These are phyloP conservation scores for Xylaria sp. DNA, from an alignment of 2,329 filamentous ascomycete genomes.

Conservation along the genomic window DNA sequence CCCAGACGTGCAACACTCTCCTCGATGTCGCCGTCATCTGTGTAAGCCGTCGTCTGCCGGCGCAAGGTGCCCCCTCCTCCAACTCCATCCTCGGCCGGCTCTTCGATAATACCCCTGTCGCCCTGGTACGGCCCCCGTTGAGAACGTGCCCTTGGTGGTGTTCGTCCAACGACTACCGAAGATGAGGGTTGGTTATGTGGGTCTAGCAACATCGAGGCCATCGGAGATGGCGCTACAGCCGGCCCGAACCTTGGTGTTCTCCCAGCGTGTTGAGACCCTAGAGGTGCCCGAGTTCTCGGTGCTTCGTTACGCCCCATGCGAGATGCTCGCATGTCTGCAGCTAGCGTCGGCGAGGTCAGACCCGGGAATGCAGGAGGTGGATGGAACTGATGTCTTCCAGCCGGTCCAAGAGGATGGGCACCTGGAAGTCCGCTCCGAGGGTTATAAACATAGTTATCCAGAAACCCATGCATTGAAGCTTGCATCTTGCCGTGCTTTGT, in stretches of 20 bases:
- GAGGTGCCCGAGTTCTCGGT: conserved; percentile 55
- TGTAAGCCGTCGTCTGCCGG: conserved; percentile 58
- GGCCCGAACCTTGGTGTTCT: conserved; percentile 60
- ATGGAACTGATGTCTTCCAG: conserved; percentile 71
- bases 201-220: conserved; percentile 79
- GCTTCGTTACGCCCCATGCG: conserved; percentile 60
- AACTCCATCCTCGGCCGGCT: conserved; percentile 61
- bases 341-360: conserved; percentile 70
- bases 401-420: conserved; percentile 63
- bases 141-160: conserved; percentile 59
- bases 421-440: conserved; percentile 74
- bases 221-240: conserved; percentile 67
- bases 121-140: conserved; percentile 59
- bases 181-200: conserved; percentile 77
- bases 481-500: conserved; percentile 98
- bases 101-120: conserved; percentile 66
- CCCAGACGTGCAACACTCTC: conserved; percentile 63
- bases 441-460: conserved; percentile 89
- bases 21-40: conserved; percentile 70
- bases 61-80: conserved; percentile 53
- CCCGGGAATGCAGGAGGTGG: conserved; percentile 81
- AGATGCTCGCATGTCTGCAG: conserved; percentile 66
- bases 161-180: conserved; percentile 58
- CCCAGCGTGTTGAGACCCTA: conserved; percentile 50
- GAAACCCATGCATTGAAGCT: conserved; percentile 94